Evolutionary conservation across 2,329 filamentous ascomycete genomes (phyloP).

Genomic region (Tolypocladium guangdongense): DNA sequence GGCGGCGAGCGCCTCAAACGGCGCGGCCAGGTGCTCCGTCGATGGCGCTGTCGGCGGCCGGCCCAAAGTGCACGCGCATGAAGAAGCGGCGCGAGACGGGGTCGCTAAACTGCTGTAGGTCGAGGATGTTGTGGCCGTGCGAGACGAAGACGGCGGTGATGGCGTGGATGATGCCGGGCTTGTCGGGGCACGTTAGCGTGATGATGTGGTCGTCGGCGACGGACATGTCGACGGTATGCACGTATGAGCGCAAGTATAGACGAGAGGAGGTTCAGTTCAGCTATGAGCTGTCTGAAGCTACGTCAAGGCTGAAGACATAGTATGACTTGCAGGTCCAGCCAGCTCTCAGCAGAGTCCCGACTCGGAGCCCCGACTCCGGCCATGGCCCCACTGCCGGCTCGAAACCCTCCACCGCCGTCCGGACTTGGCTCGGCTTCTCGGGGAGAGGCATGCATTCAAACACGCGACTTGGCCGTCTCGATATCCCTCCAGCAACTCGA

Average conservation of each 20-base stretch:
- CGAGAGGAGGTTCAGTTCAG: neutral
- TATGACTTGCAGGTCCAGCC: neutral
- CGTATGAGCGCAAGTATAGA: neutral
- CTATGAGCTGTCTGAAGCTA: neutral
- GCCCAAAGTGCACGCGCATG: conserved; percentile 77
- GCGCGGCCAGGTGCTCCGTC: conserved; percentile 40
- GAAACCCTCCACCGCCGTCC: neutral
- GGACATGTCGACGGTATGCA: conserved; percentile 5
- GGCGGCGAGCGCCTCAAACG: conserved; percentile 50
- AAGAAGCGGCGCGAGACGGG: conserved; percentile 67
- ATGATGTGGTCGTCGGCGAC: conserved; percentile 55
- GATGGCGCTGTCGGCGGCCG: conserved; percentile 34
- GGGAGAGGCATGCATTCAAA: neutral
- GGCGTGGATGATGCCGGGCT: conserved; percentile 74
- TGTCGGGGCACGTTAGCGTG: conserved; percentile 75
- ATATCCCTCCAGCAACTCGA: no score
- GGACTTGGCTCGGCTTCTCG: conserved; percentile 1
- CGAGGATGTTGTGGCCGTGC: conserved; percentile 68
- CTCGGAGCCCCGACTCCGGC: neutral
- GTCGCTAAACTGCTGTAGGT: conserved; percentile 78
- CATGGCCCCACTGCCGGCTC: neutral
- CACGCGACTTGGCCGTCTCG: neutral
- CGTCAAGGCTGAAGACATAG: no score
- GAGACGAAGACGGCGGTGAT: conserved; percentile 68
- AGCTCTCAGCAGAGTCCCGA: no score